These are phyloP conservation scores for Hymenoscyphus fructigenus DNA, from an alignment of 2,329 filamentous ascomycete species.

Conservation along the genomic window DNA sequence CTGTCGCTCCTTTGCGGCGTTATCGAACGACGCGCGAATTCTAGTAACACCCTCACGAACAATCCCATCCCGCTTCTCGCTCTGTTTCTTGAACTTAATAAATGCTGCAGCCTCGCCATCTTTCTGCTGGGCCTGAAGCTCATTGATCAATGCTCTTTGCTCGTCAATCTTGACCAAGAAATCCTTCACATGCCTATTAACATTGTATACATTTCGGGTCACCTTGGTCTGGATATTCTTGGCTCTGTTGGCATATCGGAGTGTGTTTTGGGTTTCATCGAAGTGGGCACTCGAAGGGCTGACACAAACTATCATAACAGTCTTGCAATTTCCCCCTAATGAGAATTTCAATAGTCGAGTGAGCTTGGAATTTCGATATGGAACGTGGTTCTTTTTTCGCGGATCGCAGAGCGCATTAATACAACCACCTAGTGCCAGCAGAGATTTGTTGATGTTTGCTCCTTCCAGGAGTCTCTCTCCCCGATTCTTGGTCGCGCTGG, in stretches of 20 bases:
- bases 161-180: conserved; percentile 99
- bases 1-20: conserved; percentile 72
- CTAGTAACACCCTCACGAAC: conserved; percentile 76
- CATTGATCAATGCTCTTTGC: conserved; percentile 94
- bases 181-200: conserved; percentile 98
- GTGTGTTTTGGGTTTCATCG: conserved; percentile 96
- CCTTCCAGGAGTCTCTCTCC: conserved; percentile 89
- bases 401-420: conserved; percentile 98
- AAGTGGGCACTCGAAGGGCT: conserved; percentile 96
- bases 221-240: conserved; percentile 99
- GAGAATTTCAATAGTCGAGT: conserved; percentile 96
- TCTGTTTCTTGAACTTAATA: conserved; percentile 86
- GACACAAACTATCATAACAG: conserved; percentile 99
- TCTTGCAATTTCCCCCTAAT: conserved; percentile 95
- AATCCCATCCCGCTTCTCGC: conserved; percentile 76
- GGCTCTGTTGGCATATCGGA: conserved; percentile 94
- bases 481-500: conserved; percentile 93
- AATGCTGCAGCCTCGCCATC: conserved; percentile 81
- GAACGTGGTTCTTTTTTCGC: conserved; percentile 87
- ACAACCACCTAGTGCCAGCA: conserved; percentile 90
- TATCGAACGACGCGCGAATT: conserved; percentile 79
- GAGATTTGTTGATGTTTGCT: conserved; percentile 98
- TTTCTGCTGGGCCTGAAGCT: conserved; percentile 89
- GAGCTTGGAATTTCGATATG: conserved; percentile 96
- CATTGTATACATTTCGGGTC: conserved; percentile 98